phyloP scores from a whole-genome alignment of 345 rosid species.

The Syzygium aromaticum region DNA sequence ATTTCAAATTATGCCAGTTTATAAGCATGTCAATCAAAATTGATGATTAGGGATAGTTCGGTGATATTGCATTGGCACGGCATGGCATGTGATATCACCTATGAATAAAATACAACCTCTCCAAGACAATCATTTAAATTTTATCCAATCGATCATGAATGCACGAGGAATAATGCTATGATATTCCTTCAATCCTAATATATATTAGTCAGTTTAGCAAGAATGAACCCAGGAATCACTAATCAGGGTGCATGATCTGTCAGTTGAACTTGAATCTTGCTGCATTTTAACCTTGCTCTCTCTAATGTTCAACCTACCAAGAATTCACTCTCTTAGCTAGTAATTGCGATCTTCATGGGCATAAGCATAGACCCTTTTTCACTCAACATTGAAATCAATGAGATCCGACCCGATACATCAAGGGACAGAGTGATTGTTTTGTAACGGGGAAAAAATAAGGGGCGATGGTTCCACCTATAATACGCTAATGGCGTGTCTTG shows the following conservation, averaged over 20 bases:
- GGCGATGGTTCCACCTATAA: constrained; percentile 14
- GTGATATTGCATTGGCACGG: neutral
- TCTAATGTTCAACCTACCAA: neutral
- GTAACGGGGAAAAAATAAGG: neutral
- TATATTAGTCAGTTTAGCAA: neutral
- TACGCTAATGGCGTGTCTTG: neutral
- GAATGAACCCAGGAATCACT: neutral
- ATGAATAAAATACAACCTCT: neutral
- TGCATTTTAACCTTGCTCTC: neutral
- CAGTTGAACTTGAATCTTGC: neutral
- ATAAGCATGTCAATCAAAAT: neutral
- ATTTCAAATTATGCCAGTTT: neutral
- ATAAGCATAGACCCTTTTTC: neutral
- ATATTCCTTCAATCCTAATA: neutral
- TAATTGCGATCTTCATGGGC: neutral
- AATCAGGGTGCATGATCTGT: neutral
- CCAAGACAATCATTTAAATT: neutral
- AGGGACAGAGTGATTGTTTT: neutral
- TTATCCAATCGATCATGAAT: neutral
- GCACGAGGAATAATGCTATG: neutral
- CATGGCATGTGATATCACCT: neutral
- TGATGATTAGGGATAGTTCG: neutral
- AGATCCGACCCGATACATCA: neutral
- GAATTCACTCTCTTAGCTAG: neutral
- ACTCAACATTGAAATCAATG: neutral